Base-by-base conservation (phyloP, 2,329 filamentous ascomycete species). In the Penicillium hesseltinei region DNA sequence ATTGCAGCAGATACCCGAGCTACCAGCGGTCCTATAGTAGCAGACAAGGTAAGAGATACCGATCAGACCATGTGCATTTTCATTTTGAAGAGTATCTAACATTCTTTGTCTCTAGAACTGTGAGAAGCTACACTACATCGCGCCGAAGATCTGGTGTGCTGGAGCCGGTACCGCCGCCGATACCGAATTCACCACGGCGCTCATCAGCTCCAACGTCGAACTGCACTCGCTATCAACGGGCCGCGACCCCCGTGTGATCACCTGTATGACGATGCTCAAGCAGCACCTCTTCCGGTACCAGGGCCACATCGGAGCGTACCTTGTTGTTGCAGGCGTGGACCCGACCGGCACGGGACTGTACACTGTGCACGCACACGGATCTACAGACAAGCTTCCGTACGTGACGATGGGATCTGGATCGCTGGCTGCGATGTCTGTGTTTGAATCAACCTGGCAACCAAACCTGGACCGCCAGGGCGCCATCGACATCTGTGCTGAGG, bases 221-320 rank as follows among this genome's bases (percentile, higher is more conserved):
- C 88, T 99, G 60, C 94, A 99, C 82, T 86, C 93, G 54, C 88
- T 99, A 70, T 97, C 92, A 56, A 97, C 94, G 31, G 93, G 93
- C 77, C 93, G 94, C 76, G 92, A 94, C 78, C 93, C 94, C 59
- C 92, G 94, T 74, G 95, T 99, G 68, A 92, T 97, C 66, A 99
- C 94, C 62, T 96, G 92, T 83, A 99, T 99, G 94, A 99, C 94
- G 51, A 88, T 99, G 82, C 88, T 99, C 65, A 99, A 99, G 84
- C 94, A 99, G 81, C 94, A 99, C 77, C 90, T 99, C 62, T 99
- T 99, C 89, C 88, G 90, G 69, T 91, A 99, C 83, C 94, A 99
- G 77, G 94, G 94, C 67, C 85, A 99, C 81, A 96, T 99, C 68
- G 94, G 95, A 68, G 94, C 94, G 63, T 99, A 99, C 78, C 88